Percentiles rank a stretch among this genome's conserved stretches.
Conservation (phyloP, 129 eudicot species). For the Oenanthe sinensis region DNA sequence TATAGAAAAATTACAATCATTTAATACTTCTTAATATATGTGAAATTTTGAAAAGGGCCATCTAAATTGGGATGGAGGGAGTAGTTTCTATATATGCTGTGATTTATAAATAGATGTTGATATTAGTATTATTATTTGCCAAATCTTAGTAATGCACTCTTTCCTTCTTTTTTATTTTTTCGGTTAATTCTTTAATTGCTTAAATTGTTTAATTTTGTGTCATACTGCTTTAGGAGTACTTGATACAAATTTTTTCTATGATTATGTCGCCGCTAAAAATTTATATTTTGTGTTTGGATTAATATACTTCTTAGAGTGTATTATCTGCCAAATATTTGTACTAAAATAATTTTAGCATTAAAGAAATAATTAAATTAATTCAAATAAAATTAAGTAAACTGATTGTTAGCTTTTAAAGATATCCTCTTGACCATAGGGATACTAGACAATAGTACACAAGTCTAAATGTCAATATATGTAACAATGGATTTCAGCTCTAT, state of each 20-base stretch:
- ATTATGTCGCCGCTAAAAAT: too few relatives aligned
- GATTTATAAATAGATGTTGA: not conserved
- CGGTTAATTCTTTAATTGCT: not conserved
- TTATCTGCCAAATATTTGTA: not conserved
- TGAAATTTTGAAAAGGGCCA: too few relatives aligned
- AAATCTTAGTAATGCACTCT: not conserved
- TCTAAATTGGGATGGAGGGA: too few relatives aligned
- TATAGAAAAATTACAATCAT: too few relatives aligned
- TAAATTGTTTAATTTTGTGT: not conserved
- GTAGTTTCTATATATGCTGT: not conserved
- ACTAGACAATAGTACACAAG: not conserved
- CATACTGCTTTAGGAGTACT: not conserved
- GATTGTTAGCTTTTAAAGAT: not conserved
- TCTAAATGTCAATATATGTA: not conserved
- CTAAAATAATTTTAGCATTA: not conserved
- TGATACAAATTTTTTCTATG: too few relatives aligned
- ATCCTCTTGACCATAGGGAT: not conserved
- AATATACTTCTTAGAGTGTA: not conserved
- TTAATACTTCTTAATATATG: too few relatives aligned
- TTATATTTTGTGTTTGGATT: too few relatives aligned
- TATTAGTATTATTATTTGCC: not conserved
- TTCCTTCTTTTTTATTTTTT: not conserved
- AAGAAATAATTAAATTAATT: not conserved
- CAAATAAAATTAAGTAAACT: not conserved
- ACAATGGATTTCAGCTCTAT: not conserved